Base-by-base conservation (phyloP, 768 basidiomycete genomes). In the Phylloporus sp. region DNA sequence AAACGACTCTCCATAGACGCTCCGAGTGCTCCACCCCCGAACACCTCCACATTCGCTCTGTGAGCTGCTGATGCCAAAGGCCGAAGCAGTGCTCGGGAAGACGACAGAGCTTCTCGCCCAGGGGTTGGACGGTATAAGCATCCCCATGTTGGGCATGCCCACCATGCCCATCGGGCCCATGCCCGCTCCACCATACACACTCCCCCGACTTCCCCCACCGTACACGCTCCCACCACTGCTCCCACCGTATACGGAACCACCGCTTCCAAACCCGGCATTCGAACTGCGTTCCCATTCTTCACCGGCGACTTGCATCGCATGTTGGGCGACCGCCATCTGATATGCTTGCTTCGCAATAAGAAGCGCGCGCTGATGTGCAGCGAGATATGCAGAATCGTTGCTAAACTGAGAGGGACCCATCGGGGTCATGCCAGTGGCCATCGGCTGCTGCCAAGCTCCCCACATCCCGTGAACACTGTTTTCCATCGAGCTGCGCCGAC, bases 201-300 rank as follows among this genome's bases (percentile, higher is more conserved):
- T 58, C 17, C 69, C 66, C 15, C 61, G 63, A 9, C 53, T 48
- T 8, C 59, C 60, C 1, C 73, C 74, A 4, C 76, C 75, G 56
- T 75, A 78, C 38, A 75, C 72, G 51, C 75, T 76, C 29, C 73
- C 72, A 2, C 72, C 67, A 31, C 67, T 69, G 23, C 64, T 63
- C 9, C 65, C 64, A n/a, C 66, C 64, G 37, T 67, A 68, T 24
- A 62, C 64, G 33, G 67, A 65, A 21, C 68, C 71, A 32, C 60
- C 61, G 7, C 64, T 57, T 14, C 70, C 70, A 50, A 68, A 71
- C 15, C 79, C 71, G 23, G 75, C 53, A 29, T 70, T 78, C 43
- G 86, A 89, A 7, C 80, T 77, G 27, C 90, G 81, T 61, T 93
- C 90, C 90, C 90, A 93, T 61, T 92, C 89, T 26, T 92, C 90